Base-by-base conservation (phyloP, 164 flowering plant species). In the Taxillus chinensis region DNA sequence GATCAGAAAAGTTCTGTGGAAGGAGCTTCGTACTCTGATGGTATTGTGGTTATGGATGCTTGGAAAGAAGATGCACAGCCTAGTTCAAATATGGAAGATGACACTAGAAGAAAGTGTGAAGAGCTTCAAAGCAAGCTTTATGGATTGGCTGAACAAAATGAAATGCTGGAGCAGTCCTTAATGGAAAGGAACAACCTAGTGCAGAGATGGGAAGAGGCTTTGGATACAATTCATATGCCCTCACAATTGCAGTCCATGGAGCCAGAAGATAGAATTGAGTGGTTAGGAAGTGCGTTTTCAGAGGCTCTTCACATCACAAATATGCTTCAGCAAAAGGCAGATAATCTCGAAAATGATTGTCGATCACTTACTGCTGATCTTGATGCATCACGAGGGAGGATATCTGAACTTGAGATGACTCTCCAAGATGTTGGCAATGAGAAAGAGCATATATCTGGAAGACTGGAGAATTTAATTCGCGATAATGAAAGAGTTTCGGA, bases 131-230 rank as follows among this genome's bases (percentile, higher is more conserved):
- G 70, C 66, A 95, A 80, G 75, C 87, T 83, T 67, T 89, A 82
- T 76, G 90, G 80, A 57, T 67, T 95, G 75, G 97, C 99, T 59
- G 97, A 95, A 70, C 97, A 95, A 73, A 95, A 87, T 78, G 99
- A 91, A 74, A 91, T 95, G 95, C 82, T 95, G 63, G 96, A 91
- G 66, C 99, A 95, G 64, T 95, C 99, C 38, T 85, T 95, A 66
- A 75, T 91, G 93, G 92, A 91, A 67, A 86, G 97, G 73, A 95
- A 91, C 78, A 76, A 72, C 57, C 75, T 89, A 63, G 83, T 95
- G 46, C 96, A 82, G 80, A 83, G 90, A 63, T 91, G 91, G 96
- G 99, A 95, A 77, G 89, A 79, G 64, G 76, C 83, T 45, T 64
- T 95, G 76, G 90, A 82, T 62, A 80, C 70, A 69, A 77, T 95